These are phyloP conservation scores for Trichoderma sp. DNA, from an alignment of 2,329 filamentous ascomycete species.

Conservation along the genomic window DNA sequence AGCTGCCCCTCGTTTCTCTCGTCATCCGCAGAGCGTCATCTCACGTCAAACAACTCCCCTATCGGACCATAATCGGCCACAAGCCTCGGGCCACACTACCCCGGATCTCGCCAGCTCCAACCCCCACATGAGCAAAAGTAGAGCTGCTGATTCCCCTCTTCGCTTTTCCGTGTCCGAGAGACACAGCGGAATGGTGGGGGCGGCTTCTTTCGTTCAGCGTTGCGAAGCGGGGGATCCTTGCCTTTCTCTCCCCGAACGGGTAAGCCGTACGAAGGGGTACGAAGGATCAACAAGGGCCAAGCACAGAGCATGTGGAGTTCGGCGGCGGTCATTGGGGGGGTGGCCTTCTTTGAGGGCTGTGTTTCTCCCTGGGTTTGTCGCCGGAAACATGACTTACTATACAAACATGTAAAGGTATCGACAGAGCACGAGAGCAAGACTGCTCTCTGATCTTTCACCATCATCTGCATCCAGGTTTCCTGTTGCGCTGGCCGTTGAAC, in stretches of 20 bases:
- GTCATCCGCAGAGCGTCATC: slow-evolving; percentile 13
- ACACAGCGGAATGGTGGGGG: slow-evolving; percentile 16
- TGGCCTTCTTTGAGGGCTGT: background rate
- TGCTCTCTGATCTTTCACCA: background rate
- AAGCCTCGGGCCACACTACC: slow-evolving; percentile 15
- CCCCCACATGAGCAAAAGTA: background rate
- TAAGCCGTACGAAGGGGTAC: background rate
- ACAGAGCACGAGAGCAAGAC: background rate
- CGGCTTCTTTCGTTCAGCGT: too few relatives aligned
- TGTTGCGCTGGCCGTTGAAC: background rate
- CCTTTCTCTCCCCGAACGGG: background rate
- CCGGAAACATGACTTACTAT: slow-evolving; percentile 9
- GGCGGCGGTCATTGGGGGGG: slow-evolving; percentile 7
- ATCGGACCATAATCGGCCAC: slow-evolving; percentile 14
- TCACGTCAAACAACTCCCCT: slow-evolving; percentile 22
- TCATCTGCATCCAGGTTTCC: background rate
- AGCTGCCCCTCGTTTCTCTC: slow-evolving; percentile 4
- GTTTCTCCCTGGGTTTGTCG: slow-evolving; percentile 25
- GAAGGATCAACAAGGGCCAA: too few relatives aligned
- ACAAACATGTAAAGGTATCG: slow-evolving; percentile 10
- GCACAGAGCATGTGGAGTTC: slow-evolving; percentile 1
- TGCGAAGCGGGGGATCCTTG: background rate
- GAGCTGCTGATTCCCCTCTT: slow-evolving; percentile 5
- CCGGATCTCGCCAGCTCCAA: slow-evolving; percentile 5
- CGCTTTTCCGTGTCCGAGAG: slow-evolving; percentile 22